phyloP scores from a whole-genome alignment of 1,284 basidiomycete species.

The Ustilago sp. region DNA sequence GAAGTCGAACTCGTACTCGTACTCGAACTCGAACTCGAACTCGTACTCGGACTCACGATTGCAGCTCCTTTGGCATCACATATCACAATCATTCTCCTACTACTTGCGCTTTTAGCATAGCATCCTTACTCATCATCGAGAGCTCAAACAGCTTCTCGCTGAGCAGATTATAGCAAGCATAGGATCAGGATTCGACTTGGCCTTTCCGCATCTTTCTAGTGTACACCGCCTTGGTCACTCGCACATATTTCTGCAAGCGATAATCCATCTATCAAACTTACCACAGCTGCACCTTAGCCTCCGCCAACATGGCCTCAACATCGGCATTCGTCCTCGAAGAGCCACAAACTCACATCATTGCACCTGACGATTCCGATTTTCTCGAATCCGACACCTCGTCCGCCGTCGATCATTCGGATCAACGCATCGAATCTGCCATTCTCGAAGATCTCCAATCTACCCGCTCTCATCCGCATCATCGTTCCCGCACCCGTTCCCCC shows the following conservation, averaged over 20 bases:
- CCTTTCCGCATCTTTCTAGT: no score
- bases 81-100: neutral
- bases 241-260: neutral
- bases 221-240: no score
- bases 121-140: neutral
- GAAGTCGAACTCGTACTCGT: no score
- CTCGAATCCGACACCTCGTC: constrained; percentile 52
- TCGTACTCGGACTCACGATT: neutral
- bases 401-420: constrained; percentile 23
- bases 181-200: neutral
- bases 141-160: neutral
- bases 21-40: neutral
- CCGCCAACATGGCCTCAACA: constrained; percentile 38
- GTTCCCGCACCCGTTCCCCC: neutral
- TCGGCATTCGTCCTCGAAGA: constrained; percentile 37
- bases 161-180: neutral
- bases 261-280: neutral
- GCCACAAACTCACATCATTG: constrained; percentile 34
- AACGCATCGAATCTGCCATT: constrained; percentile 35
- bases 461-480: neutral
- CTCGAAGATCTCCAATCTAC: constrained; percentile 20
- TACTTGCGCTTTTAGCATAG: neutral
- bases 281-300: neutral
- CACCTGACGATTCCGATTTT: constrained; percentile 63
- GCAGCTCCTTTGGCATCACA: neutral